Conservation (phyloP, 768 basidiomycete species). For the Pleurotus ostreatus region DNA sequence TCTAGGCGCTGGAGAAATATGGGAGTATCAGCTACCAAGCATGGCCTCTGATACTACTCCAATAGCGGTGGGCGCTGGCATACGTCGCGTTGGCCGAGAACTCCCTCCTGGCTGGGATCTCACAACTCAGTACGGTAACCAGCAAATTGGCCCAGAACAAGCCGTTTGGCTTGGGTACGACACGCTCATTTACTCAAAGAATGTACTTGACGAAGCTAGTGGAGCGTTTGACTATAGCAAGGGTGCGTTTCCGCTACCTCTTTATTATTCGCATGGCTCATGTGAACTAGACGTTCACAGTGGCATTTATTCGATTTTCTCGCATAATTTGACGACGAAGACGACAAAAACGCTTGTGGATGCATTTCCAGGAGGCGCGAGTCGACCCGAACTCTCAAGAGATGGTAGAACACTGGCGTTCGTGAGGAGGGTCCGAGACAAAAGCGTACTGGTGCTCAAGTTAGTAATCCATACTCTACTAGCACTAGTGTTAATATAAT, state of each 20-base stretch:
- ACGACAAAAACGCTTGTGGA: slow-evolving; percentile 48
- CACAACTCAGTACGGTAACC: slow-evolving; percentile 50
- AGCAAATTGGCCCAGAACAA: slow-evolving; percentile 75
- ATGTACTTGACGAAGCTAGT: slow-evolving; percentile 44
- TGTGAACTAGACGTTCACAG: slow-evolving; percentile 51
- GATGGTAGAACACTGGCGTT: slow-evolving; percentile 71
- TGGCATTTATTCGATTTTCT: slow-evolving; percentile 70
- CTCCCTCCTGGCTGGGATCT: slow-evolving; percentile 61
- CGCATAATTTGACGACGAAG: slow-evolving; percentile 57
- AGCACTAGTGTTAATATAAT: not conserved
- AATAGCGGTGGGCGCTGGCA: slow-evolving; percentile 44
- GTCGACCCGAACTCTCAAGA: slow-evolving; percentile 63
- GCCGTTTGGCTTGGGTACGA: slow-evolving; percentile 59
- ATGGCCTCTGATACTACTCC: slow-evolving; percentile 23
- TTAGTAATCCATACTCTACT: slow-evolving; percentile 22
- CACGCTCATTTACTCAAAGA: slow-evolving; percentile 61
- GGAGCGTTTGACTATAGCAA: slow-evolving; percentile 56
- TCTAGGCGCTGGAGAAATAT: slow-evolving; percentile 70
- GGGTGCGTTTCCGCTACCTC: slow-evolving; percentile 31
- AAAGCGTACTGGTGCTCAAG: slow-evolving; percentile 71
- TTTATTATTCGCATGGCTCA: not conserved
- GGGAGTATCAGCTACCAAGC: slow-evolving; percentile 60
- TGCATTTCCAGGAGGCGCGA: slow-evolving; percentile 67
- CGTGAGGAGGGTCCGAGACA: slow-evolving; percentile 68
- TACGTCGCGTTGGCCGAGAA: slow-evolving; percentile 48